Base-by-base conservation (phyloP, 805 yeast species). In the Sugiyamaella marilandica region DNA sequence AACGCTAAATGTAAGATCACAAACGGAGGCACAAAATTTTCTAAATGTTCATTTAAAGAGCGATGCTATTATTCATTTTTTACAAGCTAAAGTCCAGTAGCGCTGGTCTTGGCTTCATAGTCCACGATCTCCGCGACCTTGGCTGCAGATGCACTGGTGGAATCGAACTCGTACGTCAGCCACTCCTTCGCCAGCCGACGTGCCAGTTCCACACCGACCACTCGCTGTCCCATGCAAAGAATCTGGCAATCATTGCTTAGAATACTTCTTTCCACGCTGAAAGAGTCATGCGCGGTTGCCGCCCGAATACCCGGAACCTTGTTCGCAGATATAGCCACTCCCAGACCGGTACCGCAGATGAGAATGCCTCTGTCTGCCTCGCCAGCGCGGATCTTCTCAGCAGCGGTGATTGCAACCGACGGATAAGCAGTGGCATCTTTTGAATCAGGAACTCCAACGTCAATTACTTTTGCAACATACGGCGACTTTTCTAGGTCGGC, bases 261-360 rank as follows among this genome's bases (percentile, higher is more conserved):
- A 29, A 75, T 73, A 33, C 74, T 67, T 51, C 79, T 64, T 59
- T 75, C 79, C 18, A 75, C 78, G 39, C 74, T 68, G 64, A 74
- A 74, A 5, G 74, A 68, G 58, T 75, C 79, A 53, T 74, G 78
- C 2, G 78, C 79, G 19, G 79, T 75, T 9, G 72, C 78, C 1
- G 79, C 79, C 45, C 79, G 63, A 50, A 75, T 74, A 10, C 78
- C 78, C 2, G 66, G 59, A 18, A 75, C 79, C 57, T 75, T 75
- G 63, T 75, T 75, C 11, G 79, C 79, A 36, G 74, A 64, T 47
- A 75, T 68, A 11, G 78, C 77, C n/a, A 75, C 78, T 0, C 79
- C 79, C 34, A 75, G 65, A 1, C 79, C 79, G 8, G 79, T 75
- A 2, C 79, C 79, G 59, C 79, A 75, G 56, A 75, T 70, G 39